Conservation (phyloP, 345 rosid genomes). For the Euphorbia peplus region DNA sequence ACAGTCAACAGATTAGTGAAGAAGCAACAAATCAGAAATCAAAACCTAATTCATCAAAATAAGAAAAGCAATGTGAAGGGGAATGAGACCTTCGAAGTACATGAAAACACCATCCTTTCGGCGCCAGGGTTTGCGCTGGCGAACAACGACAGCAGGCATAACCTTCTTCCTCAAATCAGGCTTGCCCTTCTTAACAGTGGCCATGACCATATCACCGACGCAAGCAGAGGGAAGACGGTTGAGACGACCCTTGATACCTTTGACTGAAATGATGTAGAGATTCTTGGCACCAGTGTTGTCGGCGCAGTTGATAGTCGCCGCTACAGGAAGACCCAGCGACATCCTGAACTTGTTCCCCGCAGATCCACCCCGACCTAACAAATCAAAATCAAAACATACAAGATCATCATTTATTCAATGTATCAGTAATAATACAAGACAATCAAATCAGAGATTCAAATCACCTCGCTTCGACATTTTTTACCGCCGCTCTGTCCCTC, state of each 20-base stretch:
- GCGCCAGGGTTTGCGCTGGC: constrained; percentile 98
- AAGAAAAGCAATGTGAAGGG: background rate
- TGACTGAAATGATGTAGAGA: constrained; percentile 89
- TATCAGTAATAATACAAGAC: background rate
- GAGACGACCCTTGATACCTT: constrained; percentile 91
- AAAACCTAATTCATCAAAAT: background rate
- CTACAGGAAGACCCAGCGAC: constrained; percentile 98
- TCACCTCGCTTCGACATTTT: constrained; percentile 48
- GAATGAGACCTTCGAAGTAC: constrained; percentile 79
- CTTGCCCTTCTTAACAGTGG: constrained; percentile 94
- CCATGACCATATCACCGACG: constrained; percentile 98
- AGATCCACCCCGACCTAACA: constrained; percentile 81
- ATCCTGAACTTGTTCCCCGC: constrained; percentile 95
- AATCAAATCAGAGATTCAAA: background rate
- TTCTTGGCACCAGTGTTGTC: constrained; percentile 98
- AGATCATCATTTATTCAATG: background rate
- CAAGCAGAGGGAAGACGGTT: constrained; percentile 91
- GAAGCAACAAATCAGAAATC: constrained; percentile 7
- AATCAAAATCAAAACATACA: background rate
- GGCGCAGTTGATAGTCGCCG: constrained; percentile 96
- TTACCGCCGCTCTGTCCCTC: constrained; percentile 7
- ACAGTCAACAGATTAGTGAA: constrained; percentile 5
- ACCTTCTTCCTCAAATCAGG: constrained; percentile 96
- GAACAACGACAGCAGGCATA: constrained; percentile 88
- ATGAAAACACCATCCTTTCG: constrained; percentile 97